Evolutionary conservation across 805 yeast species (phyloP).

Genomic region (Brettanomyces nanus): DNA sequence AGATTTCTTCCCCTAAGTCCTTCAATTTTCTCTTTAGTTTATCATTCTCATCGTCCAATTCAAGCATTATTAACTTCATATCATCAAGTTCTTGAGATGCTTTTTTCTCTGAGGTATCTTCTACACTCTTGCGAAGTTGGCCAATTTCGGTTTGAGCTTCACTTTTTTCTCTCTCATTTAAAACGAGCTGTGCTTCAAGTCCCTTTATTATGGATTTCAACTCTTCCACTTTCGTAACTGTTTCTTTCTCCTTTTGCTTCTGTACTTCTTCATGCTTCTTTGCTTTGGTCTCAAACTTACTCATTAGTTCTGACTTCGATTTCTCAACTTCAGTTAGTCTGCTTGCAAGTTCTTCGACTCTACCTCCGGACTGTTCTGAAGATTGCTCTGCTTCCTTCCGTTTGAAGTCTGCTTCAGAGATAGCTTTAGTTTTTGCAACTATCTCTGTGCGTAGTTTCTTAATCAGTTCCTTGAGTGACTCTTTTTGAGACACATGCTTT

Average conservation of each 20-base stretch:
- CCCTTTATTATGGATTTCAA: background rate
- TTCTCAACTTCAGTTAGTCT: conserved; percentile 1
- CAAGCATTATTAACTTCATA: conserved; percentile 65
- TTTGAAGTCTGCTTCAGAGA: too few relatives aligned
- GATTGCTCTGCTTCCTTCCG: too few relatives aligned
- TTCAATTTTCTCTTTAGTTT: conserved; percentile 47
- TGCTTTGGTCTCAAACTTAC: background rate
- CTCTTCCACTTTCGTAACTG: background rate
- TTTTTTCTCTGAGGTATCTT: background rate
- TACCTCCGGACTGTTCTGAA: too few relatives aligned
- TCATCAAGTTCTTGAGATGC: conserved; percentile 62
- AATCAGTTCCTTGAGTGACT: too few relatives aligned
- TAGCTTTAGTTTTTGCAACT: too few relatives aligned
- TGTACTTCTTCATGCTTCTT: background rate
- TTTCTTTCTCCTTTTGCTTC: background rate
- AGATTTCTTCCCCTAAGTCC: conserved; percentile 48
- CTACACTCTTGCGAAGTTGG: background rate
- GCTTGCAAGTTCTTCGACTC: too few relatives aligned
- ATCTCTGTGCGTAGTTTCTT: too few relatives aligned
- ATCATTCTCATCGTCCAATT: conserved; percentile 60
- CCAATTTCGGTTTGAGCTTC: background rate
- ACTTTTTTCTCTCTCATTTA: background rate
- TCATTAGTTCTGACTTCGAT: background rate
- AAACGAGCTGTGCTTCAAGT: background rate
- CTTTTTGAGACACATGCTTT: too few relatives aligned